Evolutionary conservation across 2,329 filamentous ascomycete genomes (phyloP).

Genomic region (Clonostachys rosea): DNA sequence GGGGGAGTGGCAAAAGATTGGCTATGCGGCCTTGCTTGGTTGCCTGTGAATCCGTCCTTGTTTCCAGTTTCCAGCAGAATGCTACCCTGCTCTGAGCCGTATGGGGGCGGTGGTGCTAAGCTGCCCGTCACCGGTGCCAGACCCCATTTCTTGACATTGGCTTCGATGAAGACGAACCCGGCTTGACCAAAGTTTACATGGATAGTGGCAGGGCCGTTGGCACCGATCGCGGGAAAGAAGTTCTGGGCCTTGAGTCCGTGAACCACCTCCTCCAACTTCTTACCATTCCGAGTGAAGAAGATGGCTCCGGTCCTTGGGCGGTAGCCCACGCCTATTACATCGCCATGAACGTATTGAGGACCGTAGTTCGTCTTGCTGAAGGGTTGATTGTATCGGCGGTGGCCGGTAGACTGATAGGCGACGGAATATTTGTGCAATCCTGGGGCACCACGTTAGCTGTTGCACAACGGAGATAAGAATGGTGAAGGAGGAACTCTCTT

Average conservation of each 20-base stretch:
- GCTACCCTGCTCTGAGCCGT: conserved; percentile 94
- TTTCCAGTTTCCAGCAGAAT: conserved; percentile 86
- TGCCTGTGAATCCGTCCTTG: conserved; percentile 47
- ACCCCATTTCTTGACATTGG: conserved; percentile 99
- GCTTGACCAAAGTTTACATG: conserved; percentile 98
- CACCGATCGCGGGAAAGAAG: conserved; percentile 96
- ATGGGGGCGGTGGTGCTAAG: conserved; percentile 89
- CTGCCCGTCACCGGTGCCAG: conserved; percentile 93
- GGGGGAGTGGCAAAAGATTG: conserved; percentile 33
- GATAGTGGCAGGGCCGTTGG: conserved; percentile 85
- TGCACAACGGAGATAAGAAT: neutral
- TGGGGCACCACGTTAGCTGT: conserved; percentile 8
- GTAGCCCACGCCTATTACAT: conserved; percentile 94
- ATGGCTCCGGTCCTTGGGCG: conserved; percentile 89
- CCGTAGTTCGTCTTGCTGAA: conserved; percentile 78
- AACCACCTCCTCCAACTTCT: conserved; percentile 90
- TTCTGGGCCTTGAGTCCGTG: conserved; percentile 93
- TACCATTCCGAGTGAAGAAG: conserved; percentile 98
- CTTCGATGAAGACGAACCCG: conserved; percentile 98
- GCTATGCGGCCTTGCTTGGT: conserved; percentile 37
- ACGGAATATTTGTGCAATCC: conserved; percentile 91
- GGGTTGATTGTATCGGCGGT: conserved; percentile 87
- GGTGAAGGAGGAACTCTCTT: conserved; percentile 22
- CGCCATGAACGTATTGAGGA: conserved; percentile 82
- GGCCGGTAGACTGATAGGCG: conserved; percentile 84